These are phyloP conservation scores for Melastoma candidum DNA, from an alignment of 441 rosid species.

Conservation along the genomic window DNA sequence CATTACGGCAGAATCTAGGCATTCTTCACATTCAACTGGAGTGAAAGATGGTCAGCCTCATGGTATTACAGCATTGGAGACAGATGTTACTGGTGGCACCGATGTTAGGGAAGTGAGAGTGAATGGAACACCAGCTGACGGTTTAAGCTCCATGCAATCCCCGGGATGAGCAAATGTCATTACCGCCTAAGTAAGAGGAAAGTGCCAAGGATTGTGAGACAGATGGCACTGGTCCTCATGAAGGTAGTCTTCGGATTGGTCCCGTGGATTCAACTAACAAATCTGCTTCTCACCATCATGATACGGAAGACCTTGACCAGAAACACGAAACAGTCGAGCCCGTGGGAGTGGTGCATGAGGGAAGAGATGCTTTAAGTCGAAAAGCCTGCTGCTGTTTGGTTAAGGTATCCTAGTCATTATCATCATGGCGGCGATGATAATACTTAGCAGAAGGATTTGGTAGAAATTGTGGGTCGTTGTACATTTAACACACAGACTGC, in stretches of 20 bases:
- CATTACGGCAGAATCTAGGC: constrained; percentile 34
- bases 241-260: constrained; percentile 3
- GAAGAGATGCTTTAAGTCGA: no score
- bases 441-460: no score
- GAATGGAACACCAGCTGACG: constrained; percentile 18
- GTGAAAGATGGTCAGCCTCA: constrained; percentile 31
- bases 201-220: constrained; percentile 27
- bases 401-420: no score
- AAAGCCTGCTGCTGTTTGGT: no score
- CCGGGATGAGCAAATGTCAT: constrained; percentile 17
- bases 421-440: no score
- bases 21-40: constrained; percentile 29
- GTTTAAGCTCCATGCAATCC: constrained; percentile 18
- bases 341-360: no score
- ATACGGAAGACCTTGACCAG: constrained; percentile 18
- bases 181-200: constrained; percentile 22
- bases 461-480: no score
- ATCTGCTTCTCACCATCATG: constrained; percentile 7
- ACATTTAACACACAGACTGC: no score
- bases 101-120: constrained; percentile 31
- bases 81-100: constrained; percentile 17
- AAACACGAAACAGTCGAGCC: no score
- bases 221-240: constrained; percentile 8
- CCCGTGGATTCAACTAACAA: constrained; percentile 18
- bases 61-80: constrained; percentile 13